Conservation (phyloP, 2,329 filamentous ascomycete genomes). For the Penicillium crustosum region DNA sequence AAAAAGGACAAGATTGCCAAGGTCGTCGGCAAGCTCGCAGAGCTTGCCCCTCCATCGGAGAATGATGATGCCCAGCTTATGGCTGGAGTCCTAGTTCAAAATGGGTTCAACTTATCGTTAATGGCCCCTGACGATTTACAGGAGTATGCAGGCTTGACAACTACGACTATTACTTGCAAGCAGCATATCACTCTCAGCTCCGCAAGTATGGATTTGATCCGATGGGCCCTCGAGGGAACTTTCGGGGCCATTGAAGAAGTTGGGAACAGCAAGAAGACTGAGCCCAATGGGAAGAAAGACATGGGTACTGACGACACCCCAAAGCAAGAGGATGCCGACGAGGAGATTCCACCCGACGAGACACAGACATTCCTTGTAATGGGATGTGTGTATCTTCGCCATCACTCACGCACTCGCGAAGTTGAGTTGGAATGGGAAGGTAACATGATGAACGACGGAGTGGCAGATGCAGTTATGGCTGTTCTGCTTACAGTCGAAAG, state of each 20-base stretch:
- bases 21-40: slow-evolving; percentile 89
- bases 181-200: slow-evolving; percentile 85
- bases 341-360: slow-evolving; percentile 43
- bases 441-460: slow-evolving; percentile 95
- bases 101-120: slow-evolving; percentile 93
- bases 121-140: slow-evolving; percentile 96
- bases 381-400: slow-evolving; percentile 84
- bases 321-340: slow-evolving; percentile 46
- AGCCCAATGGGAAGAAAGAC: slow-evolving; percentile 24
- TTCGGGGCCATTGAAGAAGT: slow-evolving; percentile 77
- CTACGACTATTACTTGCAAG: slow-evolving; percentile 89
- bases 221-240: slow-evolving; percentile 90
- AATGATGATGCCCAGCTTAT: slow-evolving; percentile 62
- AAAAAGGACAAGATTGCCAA: slow-evolving; percentile 93
- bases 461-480: slow-evolving; percentile 95
- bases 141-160: slow-evolving; percentile 95
- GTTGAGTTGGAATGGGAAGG: slow-evolving; percentile 96
- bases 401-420: slow-evolving; percentile 68
- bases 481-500: slow-evolving; percentile 90
- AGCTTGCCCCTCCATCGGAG: slow-evolving; percentile 66
- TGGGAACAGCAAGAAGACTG: slow-evolving; percentile 24
- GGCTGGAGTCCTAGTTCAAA: slow-evolving; percentile 90
- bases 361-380: slow-evolving; percentile 66
- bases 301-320: slow-evolving; percentile 35
- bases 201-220: slow-evolving; percentile 85